Evolutionary conservation across 1,284 basidiomycete genomes (phyloP), one percentile per base, ranked within the genome.

Genomic region (Neolentinus lepideus): DNA sequence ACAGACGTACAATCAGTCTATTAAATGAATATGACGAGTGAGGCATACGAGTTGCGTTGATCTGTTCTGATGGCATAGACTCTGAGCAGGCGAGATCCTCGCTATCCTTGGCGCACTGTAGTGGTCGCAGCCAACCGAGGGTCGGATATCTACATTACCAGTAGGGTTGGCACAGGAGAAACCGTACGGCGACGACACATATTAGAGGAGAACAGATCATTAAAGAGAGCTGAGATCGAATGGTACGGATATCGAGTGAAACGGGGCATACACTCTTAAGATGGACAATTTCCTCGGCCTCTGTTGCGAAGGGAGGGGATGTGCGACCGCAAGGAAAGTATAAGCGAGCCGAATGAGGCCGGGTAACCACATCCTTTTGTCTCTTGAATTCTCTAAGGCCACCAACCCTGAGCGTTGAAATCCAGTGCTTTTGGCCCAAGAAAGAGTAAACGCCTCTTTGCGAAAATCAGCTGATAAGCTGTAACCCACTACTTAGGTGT

Each of bases 141-240:
- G 43, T 67, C 65, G 16, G 43, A 48, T 19, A 59, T 59, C 47
- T 66, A 66, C 67, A 47, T 73, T 74, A 6, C 76, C 75, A 57
- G 77, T 63, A 26, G 76, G 75, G n/a, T 62, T 65, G n/a, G 71
- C 71, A 56, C 76, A 77, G 14, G 71, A 46, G 25, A 64, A 71
- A 68, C 54, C 72, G 74, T 38, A 72, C 65, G 21, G 71, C 68
- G 59, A 61, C 6, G 76, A 76, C 14, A 74, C 71, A 56, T 75
- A 77, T 58, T 75, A 71, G 6, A 75, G 69, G 63, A 52, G 16
- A 31, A 25, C 27, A 52, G 21, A 12, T 52, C 51, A 24, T 52
- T 26, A 21, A 25, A 50, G 8, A 50, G 24, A 22, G 47, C 47
- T 50, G 47, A 50, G 16, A 26, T 6, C 9, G 4, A 21, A 14